Base-by-base conservation (phyloP, 148 eudicot genomes). In the Vaccinium myrtillus region DNA sequence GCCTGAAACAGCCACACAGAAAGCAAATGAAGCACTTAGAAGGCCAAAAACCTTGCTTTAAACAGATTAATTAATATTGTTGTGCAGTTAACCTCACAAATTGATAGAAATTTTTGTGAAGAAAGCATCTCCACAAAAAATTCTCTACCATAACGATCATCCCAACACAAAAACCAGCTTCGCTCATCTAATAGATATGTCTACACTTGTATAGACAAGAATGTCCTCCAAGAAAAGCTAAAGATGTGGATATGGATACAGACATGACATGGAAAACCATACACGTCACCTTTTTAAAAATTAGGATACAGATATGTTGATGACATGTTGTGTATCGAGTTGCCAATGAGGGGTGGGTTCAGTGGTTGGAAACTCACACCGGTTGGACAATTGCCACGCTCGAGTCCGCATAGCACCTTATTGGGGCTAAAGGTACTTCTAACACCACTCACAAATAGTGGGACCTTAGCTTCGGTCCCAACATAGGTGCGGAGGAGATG, bases 1-100 rank as follows among this genome's bases (percentile, higher is more conserved):
- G 74, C 91, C 95, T 90, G 89, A 78, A 78, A 73, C 23, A 65
- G 36, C 56, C 39, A 71, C 15, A 86, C 48, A 69, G 49, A 46
- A 87, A 25, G 30, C 16, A 30, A n/a, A 84, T 43, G 48, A 27
- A 80, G 27, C n/a, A 25, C 21, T 75, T 39, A 43, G 15, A 16
- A 58, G 48, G 54, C 51, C 79, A 76, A 48, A 50, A 50, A 4
- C 16, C 25, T 21, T 65, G 70, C 70, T 8, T 23, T n/a, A 65
- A 65, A 25, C 73, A 67, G 6, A 67, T 65, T 23, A 63, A 67
- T 65, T 23, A 63, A n/a, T 8, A 65, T 65, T 65, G 1, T 2
- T 8, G 70, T 23, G 70, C n/a, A 59, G 65, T 59, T 18, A 59
- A 59, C 65, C 65, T 50, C 32, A 50, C n/a, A 32, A 25, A 48